Conservation (phyloP, 2,329 filamentous ascomycete genomes). For the Xylariaceae sp. region DNA sequence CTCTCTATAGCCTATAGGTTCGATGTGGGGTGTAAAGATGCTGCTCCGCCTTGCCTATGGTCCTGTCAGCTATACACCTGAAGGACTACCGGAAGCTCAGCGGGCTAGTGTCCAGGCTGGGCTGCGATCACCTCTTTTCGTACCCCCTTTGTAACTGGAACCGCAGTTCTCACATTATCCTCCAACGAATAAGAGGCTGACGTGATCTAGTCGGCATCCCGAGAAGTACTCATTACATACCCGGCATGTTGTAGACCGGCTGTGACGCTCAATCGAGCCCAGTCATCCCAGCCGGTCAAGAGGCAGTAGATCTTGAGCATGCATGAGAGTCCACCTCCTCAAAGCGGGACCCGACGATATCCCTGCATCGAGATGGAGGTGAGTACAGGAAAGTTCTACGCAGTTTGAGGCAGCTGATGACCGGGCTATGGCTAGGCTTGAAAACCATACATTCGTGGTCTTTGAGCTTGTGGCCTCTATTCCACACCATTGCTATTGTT, state of each 20-base stretch:
- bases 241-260: conserved; percentile 11
- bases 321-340: conserved; percentile 11
- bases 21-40: conserved; percentile 19
- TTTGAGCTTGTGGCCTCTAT: background rate
- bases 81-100: conserved; percentile 9
- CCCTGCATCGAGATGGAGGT: conserved; percentile 2
- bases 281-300: conserved; percentile 12
- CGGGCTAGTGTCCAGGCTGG: conserved; percentile 13
- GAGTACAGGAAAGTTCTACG: background rate
- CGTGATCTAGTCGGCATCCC: conserved; percentile 2
- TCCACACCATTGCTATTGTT: conserved; percentile 5
- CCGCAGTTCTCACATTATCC: conserved; percentile 9
- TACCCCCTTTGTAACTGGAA: conserved; percentile 15
- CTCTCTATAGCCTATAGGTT: conserved; percentile 12
- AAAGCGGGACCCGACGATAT: conserved; percentile 10
- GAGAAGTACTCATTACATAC: conserved; percentile 7
- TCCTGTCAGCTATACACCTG: conserved; percentile 19
- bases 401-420: conserved; percentile 10
- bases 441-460: conserved; percentile 5
- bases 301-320: conserved; percentile 11
- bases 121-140: conserved; percentile 16
- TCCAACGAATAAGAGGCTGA: conserved; percentile 18
- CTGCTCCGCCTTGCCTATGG: conserved; percentile 18
- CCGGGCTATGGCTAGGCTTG: conserved; percentile 1
- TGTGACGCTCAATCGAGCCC: background rate